Percentiles rank a stretch among this genome's conserved stretches.
These are phyloP conservation scores for Corrigiola litoralis DNA, from an alignment of 179 eudicot species.

Conservation along the genomic window DNA sequence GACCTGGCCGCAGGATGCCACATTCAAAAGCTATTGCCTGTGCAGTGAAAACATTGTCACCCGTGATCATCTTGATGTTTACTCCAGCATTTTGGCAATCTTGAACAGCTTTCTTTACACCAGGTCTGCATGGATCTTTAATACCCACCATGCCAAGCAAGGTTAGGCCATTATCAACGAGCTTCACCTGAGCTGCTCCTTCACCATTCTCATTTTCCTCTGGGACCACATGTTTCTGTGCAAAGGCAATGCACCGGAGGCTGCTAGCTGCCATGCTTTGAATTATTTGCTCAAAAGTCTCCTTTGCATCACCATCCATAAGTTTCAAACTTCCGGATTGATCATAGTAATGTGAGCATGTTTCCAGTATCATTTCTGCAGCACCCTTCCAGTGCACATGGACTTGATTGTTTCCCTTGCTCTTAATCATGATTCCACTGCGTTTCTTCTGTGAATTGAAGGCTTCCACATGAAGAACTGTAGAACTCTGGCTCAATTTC, in stretches of 20 bases:
- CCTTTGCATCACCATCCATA: constrained; percentile 27
- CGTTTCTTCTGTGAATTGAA: constrained; percentile 61
- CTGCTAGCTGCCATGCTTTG: constrained; percentile 62
- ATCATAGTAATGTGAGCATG: constrained; percentile 47
- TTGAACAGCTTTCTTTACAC: constrained; percentile 43
- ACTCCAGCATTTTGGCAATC: constrained; percentile 47
- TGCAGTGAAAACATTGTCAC: constrained; percentile 56
- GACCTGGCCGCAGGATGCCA: constrained; percentile 33
- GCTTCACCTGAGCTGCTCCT: background rate
- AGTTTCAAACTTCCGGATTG: constrained; percentile 18
- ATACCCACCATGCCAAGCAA: constrained; percentile 46
- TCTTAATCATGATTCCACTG: constrained; percentile 45
- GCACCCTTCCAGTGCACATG: constrained; percentile 71
- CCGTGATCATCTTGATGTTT: constrained; percentile 48
- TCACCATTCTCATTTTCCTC: constrained; percentile 13
- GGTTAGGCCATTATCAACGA: constrained; percentile 24
- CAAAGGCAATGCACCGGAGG: constrained; percentile 64
- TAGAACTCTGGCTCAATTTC: constrained; percentile 22
- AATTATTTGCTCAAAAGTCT: constrained; percentile 30
- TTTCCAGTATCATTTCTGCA: constrained; percentile 57
- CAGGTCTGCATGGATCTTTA: constrained; percentile 56
- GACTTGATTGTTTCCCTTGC: constrained; percentile 14
- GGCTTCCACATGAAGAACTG: constrained; percentile 41
- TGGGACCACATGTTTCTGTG: constrained; percentile 36
- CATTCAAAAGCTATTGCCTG: constrained; percentile 48